Evolutionary conservation across 2,329 filamentous ascomycete species (phyloP).

Genomic region (Sarocladiaceae sp.): DNA sequence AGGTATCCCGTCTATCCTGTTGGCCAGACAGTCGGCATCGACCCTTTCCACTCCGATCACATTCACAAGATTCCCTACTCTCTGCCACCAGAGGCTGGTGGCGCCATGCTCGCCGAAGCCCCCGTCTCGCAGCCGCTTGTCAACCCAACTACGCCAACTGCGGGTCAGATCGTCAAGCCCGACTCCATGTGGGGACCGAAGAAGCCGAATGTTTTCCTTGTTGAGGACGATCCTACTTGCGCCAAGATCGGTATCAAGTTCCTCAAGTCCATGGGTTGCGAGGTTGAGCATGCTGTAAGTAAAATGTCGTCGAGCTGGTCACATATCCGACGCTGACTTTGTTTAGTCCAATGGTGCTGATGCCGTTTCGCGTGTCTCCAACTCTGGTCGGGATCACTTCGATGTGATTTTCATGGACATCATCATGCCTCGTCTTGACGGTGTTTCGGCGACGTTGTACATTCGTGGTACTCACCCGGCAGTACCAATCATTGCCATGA

Average conservation of each 20-base stretch:
- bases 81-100: slow-evolving; percentile 54
- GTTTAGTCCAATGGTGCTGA: slow-evolving; percentile 69
- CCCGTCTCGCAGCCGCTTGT: slow-evolving; percentile 14
- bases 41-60: slow-evolving; percentile 91
- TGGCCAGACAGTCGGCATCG: slow-evolving; percentile 85
- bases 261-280: slow-evolving; percentile 59
- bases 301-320: neutral
- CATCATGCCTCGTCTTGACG: slow-evolving; percentile 95
- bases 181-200: slow-evolving; percentile 49
- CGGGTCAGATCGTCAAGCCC: slow-evolving; percentile 31
- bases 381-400: slow-evolving; percentile 42
- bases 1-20: slow-evolving; percentile 82
- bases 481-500: slow-evolving; percentile 95
- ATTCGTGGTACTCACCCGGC: slow-evolving; percentile 82
- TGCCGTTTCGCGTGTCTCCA: slow-evolving; percentile 78
- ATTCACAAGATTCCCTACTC: slow-evolving; percentile 91
- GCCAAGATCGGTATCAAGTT: slow-evolving; percentile 66
- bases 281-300: slow-evolving; percentile 64
- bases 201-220: slow-evolving; percentile 79
- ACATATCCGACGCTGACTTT: slow-evolving; percentile 13
- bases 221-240: slow-evolving; percentile 75
- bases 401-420: slow-evolving; percentile 85
- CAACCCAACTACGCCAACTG: slow-evolving; percentile 17
- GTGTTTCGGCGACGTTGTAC: slow-evolving; percentile 88
- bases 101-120: slow-evolving; percentile 29